phyloP scores from a whole-genome alignment of 345 rosid genomes.

The Linum tenue region DNA sequence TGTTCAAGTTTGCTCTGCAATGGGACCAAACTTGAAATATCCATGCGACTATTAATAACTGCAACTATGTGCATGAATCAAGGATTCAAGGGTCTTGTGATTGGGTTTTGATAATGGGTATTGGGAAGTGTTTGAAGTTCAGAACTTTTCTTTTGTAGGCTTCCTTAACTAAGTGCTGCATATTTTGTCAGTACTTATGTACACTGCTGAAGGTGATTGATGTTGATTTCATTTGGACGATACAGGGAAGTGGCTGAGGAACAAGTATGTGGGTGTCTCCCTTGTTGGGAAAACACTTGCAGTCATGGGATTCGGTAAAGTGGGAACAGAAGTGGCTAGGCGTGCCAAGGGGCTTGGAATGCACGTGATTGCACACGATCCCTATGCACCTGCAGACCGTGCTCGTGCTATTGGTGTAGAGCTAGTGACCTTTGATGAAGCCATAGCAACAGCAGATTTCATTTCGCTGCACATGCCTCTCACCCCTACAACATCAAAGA shows the following conservation, averaged over 20 bases:
- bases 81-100: too few species aligned
- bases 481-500: constrained; percentile 60
- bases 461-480: constrained; percentile 87
- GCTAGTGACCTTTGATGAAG: constrained; percentile 71
- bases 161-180: too few species aligned
- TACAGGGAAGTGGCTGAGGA: constrained; percentile 74
- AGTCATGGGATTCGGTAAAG: constrained; percentile 80
- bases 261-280: constrained; percentile 80
- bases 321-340: constrained; percentile 82
- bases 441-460: constrained; percentile 67
- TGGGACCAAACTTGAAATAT: too few species aligned
- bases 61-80: too few species aligned
- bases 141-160: too few species aligned
- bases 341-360: constrained; percentile 90
- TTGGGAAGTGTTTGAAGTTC: too few species aligned
- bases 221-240: constrained; percentile 2
- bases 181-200: too few species aligned
- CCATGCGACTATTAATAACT: too few species aligned
- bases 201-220: too few species aligned
- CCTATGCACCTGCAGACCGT: constrained; percentile 83
- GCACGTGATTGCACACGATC: constrained; percentile 86
- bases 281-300: constrained; percentile 82
- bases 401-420: constrained; percentile 81
- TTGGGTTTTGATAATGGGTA: too few species aligned
- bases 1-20: too few species aligned